Percentiles rank a stretch among this genome's conserved stretches.
Evolutionary conservation across 371 early-diverging fungal genomes (phyloP).

Genomic region (Batrachochytrium dendrobatidis): DNA sequence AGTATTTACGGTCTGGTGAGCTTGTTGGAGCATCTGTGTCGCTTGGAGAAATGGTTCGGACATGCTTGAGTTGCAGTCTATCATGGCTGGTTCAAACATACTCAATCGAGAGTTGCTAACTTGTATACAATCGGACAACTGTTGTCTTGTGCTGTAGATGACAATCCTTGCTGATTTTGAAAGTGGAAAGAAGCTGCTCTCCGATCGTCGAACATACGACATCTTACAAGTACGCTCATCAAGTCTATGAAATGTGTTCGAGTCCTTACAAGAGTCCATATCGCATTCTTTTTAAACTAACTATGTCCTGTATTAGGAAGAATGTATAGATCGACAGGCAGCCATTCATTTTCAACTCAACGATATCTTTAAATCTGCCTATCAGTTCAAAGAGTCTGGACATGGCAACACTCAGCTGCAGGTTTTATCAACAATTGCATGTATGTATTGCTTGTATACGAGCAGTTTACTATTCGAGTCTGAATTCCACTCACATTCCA

Average conservation of each 20-base stretch:
- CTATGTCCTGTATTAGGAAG: background rate
- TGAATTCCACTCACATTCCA: no score
- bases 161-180: background rate
- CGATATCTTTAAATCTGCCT: background rate
- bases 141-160: no score
- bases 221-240: background rate
- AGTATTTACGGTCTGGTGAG: background rate
- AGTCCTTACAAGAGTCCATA: no score
- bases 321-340: background rate
- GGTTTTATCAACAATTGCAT: background rate
- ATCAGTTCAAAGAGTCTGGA: background rate
- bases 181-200: background rate
- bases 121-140: no score
- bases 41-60: constrained; percentile 1
- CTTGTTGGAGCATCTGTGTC: constrained; percentile 2
- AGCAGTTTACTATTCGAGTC: background rate
- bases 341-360: background rate
- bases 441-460: background rate
- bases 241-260: no score
- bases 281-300: background rate
- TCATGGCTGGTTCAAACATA: no score
- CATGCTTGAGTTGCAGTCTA: no score
- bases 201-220: background rate
- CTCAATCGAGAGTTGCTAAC: no score
- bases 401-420: background rate